Evolutionary conservation across 169 alveolate species (phyloP), one percentile per base, ranked within the genome.

Genomic region (Plasmodium berghei): DNA sequence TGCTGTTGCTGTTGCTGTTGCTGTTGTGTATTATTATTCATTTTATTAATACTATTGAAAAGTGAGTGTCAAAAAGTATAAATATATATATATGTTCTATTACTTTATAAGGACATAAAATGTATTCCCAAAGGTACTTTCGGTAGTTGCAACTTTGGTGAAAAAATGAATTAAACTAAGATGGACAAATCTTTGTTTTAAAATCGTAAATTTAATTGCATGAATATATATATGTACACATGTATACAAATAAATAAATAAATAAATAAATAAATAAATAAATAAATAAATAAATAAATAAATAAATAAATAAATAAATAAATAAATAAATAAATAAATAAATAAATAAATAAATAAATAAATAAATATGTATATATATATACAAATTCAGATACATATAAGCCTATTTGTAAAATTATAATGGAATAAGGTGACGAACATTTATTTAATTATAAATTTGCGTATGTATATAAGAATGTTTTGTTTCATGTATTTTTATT

Each of bases 1-100:
- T 34, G 42, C 8, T 34, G 42, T 5, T 28, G 40, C 1, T 28
- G 40, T 1, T 34, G 42, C 0, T 34, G 42, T 4, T 34, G 42
- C 5, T 34, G 42, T 34, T 75, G 89, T 24, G 89, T 49, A 56
- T 45, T 75, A 67, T 63, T 75, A 34, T 55, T 63, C 89, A 75
- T 63, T 12, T 18, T 63, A 10, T 75, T 62, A 34, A 75, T 63
- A 42, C n/a, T 75, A 49, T 64, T 73, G 42, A 71, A 73, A 58
- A 58, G 9, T 42, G 26, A 49, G n/a, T 20, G 28, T 18, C 64
- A 56, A 56, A 56, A 56, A 18, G n/a, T n/a, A 6, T 18, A 56
- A 56, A 34, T 34, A 34, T 34, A 34, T 34, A 34, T 34, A 3
- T 34, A 34, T 34, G 42, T 34, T 34, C 42, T 34, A 34, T 34